Conservation (phyloP, 2,329 filamentous ascomycete genomes). For the Cladosporium austrohemisphaericum region DNA sequence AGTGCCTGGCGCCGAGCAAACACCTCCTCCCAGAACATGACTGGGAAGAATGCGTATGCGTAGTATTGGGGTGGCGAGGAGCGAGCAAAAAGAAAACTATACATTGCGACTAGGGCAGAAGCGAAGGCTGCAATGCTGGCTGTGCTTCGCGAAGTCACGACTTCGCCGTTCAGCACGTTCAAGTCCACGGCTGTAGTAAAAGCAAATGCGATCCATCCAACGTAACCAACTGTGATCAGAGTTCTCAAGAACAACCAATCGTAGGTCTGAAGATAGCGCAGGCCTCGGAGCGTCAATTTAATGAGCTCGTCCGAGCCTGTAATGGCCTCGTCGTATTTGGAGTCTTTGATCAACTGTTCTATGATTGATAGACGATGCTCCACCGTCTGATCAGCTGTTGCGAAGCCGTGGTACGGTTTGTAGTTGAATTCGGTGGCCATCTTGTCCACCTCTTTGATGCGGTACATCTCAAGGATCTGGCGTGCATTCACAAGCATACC, state of each 20-base stretch:
- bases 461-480: constrained; percentile 92
- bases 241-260: constrained; percentile 95
- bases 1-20: constrained; percentile 72
- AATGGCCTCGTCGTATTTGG: constrained; percentile 72
- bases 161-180: constrained; percentile 72
- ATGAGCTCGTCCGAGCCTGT: constrained; percentile 73
- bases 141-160: constrained; percentile 60
- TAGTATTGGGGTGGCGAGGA: constrained; percentile 83
- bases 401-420: constrained; percentile 68
- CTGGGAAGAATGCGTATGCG: constrained; percentile 84
- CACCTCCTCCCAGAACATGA: constrained; percentile 95
- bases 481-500: constrained; percentile 80
- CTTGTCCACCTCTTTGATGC: constrained; percentile 86
- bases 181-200: constrained; percentile 83
- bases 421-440: constrained; percentile 71
- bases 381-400: constrained; percentile 58
- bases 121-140: constrained; percentile 65
- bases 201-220: constrained; percentile 94
- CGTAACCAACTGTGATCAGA: constrained; percentile 82
- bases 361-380: constrained; percentile 67
- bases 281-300: constrained; percentile 69
- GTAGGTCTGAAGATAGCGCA: constrained; percentile 94
- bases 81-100: constrained; percentile 74
- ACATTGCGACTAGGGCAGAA: constrained; percentile 70
- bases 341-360: constrained; percentile 60